phyloP scores from a whole-genome alignment of 1,284 basidiomycete genomes.

The Cutaneotrichosporon sp. region DNA sequence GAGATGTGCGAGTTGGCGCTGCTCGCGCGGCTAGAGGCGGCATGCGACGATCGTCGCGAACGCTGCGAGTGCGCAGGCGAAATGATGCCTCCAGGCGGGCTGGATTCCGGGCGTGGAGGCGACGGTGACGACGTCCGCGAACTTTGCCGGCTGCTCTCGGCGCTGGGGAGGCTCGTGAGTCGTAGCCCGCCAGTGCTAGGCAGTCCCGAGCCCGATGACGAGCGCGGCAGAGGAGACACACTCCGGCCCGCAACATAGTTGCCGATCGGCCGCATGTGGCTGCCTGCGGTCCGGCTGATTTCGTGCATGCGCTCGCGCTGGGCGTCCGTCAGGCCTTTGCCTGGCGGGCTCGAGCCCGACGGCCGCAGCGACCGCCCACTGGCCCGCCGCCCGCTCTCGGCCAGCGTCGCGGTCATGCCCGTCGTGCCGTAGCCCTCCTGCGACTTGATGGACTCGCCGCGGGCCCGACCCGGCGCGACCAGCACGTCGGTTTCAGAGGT shows the following conservation, averaged over 20 bases:
- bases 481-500: constrained; percentile 9
- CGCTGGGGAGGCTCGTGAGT: not conserved
- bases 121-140: constrained; percentile 4
- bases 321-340: not conserved
- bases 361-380: not conserved
- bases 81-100: not conserved
- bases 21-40: not conserved
- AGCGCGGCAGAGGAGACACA: not conserved
- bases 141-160: not conserved
- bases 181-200: not conserved
- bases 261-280: constrained; percentile 12
- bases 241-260: constrained; percentile 5
- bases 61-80: not conserved
- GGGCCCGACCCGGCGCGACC: constrained; percentile 7
- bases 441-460: constrained; percentile 5
- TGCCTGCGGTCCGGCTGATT: constrained; percentile 12
- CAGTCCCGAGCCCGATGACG: not conserved
- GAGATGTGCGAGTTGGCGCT: not conserved
- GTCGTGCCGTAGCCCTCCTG: constrained; percentile 17
- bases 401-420: constrained; percentile 6
- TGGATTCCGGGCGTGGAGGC: not conserved
- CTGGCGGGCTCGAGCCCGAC: not conserved
- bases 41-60: not conserved
- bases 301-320: constrained; percentile 14
- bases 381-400: not conserved